A percentile compares a stretch with the other conserved stretches of the same genome.
Conservation (phyloP, 1,284 basidiomycete species). For the Ceratobasidium sp. region DNA sequence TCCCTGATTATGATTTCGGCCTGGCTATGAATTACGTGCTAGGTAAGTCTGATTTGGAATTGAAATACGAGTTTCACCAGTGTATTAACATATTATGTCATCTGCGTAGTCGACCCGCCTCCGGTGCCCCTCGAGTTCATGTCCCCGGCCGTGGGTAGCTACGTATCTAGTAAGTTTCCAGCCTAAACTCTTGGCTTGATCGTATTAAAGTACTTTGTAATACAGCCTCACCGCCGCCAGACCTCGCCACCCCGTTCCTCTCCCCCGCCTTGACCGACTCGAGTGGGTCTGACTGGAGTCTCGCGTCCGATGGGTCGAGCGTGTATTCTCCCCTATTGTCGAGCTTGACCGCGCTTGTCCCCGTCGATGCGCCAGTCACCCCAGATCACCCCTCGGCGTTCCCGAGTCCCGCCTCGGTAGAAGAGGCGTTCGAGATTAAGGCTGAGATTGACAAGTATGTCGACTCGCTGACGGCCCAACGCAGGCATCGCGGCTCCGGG, state of each 20-base stretch:
- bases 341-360: too few species aligned
- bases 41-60: too few species aligned
- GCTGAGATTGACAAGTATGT: constrained; percentile 3
- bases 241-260: background rate
- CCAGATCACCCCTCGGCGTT: background rate
- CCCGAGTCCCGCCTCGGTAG: background rate
- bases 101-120: too few species aligned
- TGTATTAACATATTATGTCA: too few species aligned
- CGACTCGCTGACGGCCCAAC: background rate
- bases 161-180: background rate
- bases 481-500: background rate
- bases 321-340: too few species aligned
- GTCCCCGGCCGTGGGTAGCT: too few species aligned
- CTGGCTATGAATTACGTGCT: too few species aligned
- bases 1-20: too few species aligned
- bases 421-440: background rate
- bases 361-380: too few species aligned
- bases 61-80: too few species aligned
- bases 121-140: too few species aligned
- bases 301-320: background rate
- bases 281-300: background rate
- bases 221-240: background rate
- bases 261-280: background rate
- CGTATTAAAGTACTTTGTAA: too few species aligned
- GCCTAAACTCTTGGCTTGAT: background rate